Conservation (phyloP, 2,329 filamentous ascomycete species). For the Bipolaris cookei region DNA sequence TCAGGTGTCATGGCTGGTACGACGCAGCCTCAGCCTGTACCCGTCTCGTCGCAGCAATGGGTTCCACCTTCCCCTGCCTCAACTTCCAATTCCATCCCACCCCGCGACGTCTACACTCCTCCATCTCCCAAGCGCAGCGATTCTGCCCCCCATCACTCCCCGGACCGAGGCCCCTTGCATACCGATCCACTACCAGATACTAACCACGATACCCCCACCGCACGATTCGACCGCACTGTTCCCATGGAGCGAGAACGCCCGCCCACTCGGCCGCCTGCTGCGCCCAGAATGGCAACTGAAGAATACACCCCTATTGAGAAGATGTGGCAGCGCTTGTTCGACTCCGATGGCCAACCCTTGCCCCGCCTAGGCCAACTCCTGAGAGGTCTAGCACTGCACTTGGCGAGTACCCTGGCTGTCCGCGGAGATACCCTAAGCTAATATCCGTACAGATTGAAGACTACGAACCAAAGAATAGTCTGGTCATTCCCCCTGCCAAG, state of each 20-base stretch:
- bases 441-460: conserved; percentile 65
- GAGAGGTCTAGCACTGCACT: conserved; percentile 73
- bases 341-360: conserved; percentile 70
- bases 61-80: conserved; percentile 53
- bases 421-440: conserved; percentile 6
- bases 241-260: conserved; percentile 36
- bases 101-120: conserved; percentile 60
- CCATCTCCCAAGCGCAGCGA: conserved; percentile 57
- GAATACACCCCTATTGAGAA: conserved; percentile 61
- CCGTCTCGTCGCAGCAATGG: conserved; percentile 45
- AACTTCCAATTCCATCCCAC: conserved; percentile 56
- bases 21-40: conserved; percentile 38
- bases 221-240: conserved; percentile 32
- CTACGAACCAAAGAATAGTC: conserved; percentile 68
- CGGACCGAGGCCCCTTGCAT: conserved; percentile 46
- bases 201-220: conserved; percentile 38
- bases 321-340: conserved; percentile 79
- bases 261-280: conserved; percentile 35
- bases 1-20: conserved; percentile 45
- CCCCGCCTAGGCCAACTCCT: conserved; percentile 72
- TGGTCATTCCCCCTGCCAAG: conserved; percentile 78
- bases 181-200: conserved; percentile 43
- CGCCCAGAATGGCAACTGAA: conserved; percentile 42
- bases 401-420: conserved; percentile 60
- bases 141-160: conserved; percentile 36